Evolutionary conservation across 805 yeast species (phyloP), one percentile per base, ranked within the genome.

Genomic region (Spathaspora passalidarum): DNA sequence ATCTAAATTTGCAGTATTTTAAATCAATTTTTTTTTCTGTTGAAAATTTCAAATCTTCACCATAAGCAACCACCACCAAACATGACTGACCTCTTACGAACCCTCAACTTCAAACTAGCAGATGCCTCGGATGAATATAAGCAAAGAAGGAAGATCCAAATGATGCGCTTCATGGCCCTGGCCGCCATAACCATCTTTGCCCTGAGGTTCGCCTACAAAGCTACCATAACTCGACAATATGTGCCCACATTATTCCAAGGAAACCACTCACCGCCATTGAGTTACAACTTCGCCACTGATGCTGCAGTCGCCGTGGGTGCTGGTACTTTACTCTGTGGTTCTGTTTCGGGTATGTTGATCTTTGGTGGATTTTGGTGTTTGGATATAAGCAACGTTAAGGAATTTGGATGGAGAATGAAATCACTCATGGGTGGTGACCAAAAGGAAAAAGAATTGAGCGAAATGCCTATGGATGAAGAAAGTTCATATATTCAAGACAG

Each of bases 281-380:
- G 72, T 35, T 86, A 84, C 57, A 84, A 86, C 23, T 82, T 87
- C 60, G 81, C 87, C 50, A 79, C 81, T 45, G 96, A 90, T 61
- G 96, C 96, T 1, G 79, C 88, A 26, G 81, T 82, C 35, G 97
- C 97, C 0, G 88, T 91, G 2, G 80, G 84, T 0, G 84, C 87
- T 35, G 95, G 96, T 1, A 80, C 96, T 0, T 65, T 86, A 40
- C 67, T 91, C 14, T 87, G 96, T 2, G 75, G 82, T 0, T 77
- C 89, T 1, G 79, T 88, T 0, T 77, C 85, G 55, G 78, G 88
- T 1, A 87, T 88, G 88, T 65, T 80, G 4, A 69, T 82, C 1
- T 78, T 87, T 34, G 95, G 96, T 2, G 72, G 81, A 2, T 82
- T 88, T 56, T 90, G 96, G 96, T 72, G 82, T 35, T 73, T 77